Base-by-base conservation (phyloP, 2,329 filamentous ascomycete genomes). In the Ophiostoma tasmaniense region DNA sequence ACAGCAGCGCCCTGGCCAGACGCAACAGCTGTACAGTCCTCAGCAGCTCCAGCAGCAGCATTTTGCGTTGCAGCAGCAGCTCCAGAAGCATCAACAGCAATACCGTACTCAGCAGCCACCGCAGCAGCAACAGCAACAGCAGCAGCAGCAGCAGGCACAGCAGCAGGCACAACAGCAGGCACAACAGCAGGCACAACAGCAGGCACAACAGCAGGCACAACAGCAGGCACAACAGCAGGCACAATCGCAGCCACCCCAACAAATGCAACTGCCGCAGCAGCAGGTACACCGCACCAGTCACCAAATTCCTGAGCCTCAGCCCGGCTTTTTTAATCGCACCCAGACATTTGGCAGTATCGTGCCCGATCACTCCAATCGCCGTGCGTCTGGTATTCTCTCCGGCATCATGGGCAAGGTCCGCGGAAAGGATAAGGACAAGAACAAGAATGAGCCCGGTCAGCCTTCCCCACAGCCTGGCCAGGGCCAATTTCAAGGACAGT, bases 241-340 rank as follows among this genome's bases (percentile, higher is more conserved):
- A 2, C 67, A 42, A 28, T 39, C 2, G 39, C 39, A 37, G 33
- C 68, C 64, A 70, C 72, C 71, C 72, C 66, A 68, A 17, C 55
- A 75, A 28, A 74, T 76, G 66, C 67, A 67, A 45, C 61, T 6
- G 30, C 52, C 22, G 62, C 55, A 68, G 28, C 67, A 35, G 30
- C 68, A 52, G 67, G 22, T 11, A 25, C 30, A 61, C 25, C 55
- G 25, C 11, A 33, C 62, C 6, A 42, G 37, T 17, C 59, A 33
- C 20, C 5, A 22, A 8, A 6, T 39, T 14, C 52, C 50, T 39
- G 20, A 37, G 7, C 39, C 68, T 10, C 62, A 28, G 17, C 50
- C 50, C 25, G 61, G 22, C 52, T 61, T 66, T 17, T 66, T 68
- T 14, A 55, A 17, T 22, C 66, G 69, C 7, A 45, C 69, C n/a